Evolutionary conservation across 73 alveolate species (phyloP), one percentile per base, ranked within the genome.

Genomic region (Paraurostyla sp.): DNA sequence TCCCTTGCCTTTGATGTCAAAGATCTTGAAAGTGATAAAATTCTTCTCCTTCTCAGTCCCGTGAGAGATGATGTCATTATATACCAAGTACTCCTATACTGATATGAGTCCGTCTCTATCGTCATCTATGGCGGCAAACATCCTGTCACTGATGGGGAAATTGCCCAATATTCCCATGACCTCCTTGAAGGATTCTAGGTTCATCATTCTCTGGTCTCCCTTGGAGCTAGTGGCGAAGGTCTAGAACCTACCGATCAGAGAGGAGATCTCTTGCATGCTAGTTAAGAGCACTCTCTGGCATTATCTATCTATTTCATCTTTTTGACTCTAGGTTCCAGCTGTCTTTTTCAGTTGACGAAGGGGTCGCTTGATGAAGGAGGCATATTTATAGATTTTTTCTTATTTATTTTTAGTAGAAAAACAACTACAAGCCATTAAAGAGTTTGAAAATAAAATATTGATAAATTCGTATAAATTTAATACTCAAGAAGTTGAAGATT

Each of bases 11-110:
- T 78, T 27, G 0, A 57, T 41, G 48, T 88, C 88, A 41, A 88
- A 49, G 82, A 78, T 88, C 16, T 42, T 57, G 48, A 88, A 88
- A 36, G 88, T 88, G 33, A 73, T 71, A 20, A 52, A 65, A 30
- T 45, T 45, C 30, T 50, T 76, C 54, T 88, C 94, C 22, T 63
- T 69, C 11, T 46, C 85, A 0, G 80, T 60, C 42, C 94, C 94
- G 35, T 88, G 35, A 22, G 80, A 41, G 52, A 78, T 22, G 4
- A 88, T 62, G 43, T 88, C 94, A 59, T 88, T 88, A 41, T 88
- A 88, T 15, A 50, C 23, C 35, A 88, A 80, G 43, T 88, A 88
- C 50, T 88, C 94, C 25, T 41, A 63, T 4, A 78, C 57, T 22
- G 89, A 51, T 1, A 78, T 54, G 9, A 78, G 80, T 52, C 89